Percentiles rank a stretch among this genome's conserved stretches.
Conservation (phyloP, 768 basidiomycete species). For the Leccinum pellstonianum region DNA sequence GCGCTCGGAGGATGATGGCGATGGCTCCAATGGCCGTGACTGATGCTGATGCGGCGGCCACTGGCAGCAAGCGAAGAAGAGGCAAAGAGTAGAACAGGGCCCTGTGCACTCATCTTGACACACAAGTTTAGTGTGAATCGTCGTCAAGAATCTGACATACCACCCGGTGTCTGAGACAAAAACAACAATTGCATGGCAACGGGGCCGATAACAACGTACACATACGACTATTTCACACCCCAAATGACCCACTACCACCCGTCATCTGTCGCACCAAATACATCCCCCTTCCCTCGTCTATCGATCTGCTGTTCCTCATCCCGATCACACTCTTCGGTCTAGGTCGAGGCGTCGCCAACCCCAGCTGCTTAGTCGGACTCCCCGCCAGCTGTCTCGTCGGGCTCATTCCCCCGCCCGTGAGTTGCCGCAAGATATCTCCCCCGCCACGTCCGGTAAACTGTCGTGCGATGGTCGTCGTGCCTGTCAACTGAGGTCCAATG, state of each 20-base stretch:
- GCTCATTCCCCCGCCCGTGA: slow-evolving; percentile 67
- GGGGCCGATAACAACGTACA: slow-evolving; percentile 9
- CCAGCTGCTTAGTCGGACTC: slow-evolving; percentile 73
- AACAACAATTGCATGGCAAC: slow-evolving; percentile 15
- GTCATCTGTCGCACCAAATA: slow-evolving; percentile 79
- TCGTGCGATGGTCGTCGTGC: slow-evolving; percentile 68
- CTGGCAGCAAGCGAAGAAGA: slow-evolving; percentile 1
- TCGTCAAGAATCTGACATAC: slow-evolving; percentile 1
- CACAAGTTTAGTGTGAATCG: background rate
- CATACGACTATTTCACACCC: slow-evolving; percentile 20
- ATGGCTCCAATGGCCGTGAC: slow-evolving; percentile 1
- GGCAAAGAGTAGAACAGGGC: background rate
- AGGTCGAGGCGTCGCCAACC: slow-evolving; percentile 43
- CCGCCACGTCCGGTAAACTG: slow-evolving; percentile 68
- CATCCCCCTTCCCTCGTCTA: slow-evolving; percentile 68
- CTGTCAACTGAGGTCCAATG: slow-evolving; percentile 59
- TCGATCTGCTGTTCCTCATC: slow-evolving; percentile 57
- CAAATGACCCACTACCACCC: slow-evolving; percentile 41
- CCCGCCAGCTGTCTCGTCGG: slow-evolving; percentile 61
- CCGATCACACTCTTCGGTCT: slow-evolving; percentile 80
- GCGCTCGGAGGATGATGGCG: background rate
- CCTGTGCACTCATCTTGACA: background rate
- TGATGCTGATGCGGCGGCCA: slow-evolving; percentile 9
- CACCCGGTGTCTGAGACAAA: slow-evolving; percentile 1
- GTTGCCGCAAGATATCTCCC: slow-evolving; percentile 47